Conservation (phyloP, 371 early-diverging fungal species). For the Zancudomyces culisetae region DNA sequence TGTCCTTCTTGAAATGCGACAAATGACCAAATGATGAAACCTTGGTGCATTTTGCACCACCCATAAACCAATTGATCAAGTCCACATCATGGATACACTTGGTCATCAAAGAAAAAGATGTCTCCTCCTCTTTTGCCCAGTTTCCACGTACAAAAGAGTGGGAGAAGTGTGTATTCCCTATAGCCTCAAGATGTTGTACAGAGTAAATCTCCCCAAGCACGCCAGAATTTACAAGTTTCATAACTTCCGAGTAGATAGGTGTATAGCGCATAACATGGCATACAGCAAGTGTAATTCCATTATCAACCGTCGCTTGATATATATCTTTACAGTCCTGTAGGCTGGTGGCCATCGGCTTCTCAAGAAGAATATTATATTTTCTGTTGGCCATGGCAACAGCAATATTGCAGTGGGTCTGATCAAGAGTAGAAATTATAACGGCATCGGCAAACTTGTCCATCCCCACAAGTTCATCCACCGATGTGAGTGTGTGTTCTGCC, state of each 20-base stretch:
- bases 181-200: constrained; percentile 33
- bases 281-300: constrained; percentile 16
- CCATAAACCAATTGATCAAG: constrained; percentile 12
- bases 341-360: constrained; percentile 33
- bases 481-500: not conserved
- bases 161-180: constrained; percentile 33
- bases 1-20: constrained; percentile 26
- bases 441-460: constrained; percentile 11
- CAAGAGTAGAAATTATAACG: constrained; percentile 6
- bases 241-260: constrained; percentile 26
- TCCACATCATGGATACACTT: constrained; percentile 29
- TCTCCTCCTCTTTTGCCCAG: constrained; percentile 27
- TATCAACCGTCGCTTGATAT: constrained; percentile 16
- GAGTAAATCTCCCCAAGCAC: constrained; percentile 29
- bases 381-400: constrained; percentile 18
- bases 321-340: constrained; percentile 26
- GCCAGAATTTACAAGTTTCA: constrained; percentile 24
- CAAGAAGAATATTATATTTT: constrained; percentile 32
- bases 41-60: constrained; percentile 9
- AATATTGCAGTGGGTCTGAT: constrained; percentile 1
- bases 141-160: constrained; percentile 36
- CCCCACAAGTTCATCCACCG: constrained; percentile 7
- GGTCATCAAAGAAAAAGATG: constrained; percentile 31
- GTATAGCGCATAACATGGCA: constrained; percentile 34
- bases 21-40: constrained; percentile 31